Percentiles rank a stretch among this genome's conserved stretches.
Evolutionary conservation across 805 yeast genomes (phyloP).

Genomic region (Komagataella populi): DNA sequence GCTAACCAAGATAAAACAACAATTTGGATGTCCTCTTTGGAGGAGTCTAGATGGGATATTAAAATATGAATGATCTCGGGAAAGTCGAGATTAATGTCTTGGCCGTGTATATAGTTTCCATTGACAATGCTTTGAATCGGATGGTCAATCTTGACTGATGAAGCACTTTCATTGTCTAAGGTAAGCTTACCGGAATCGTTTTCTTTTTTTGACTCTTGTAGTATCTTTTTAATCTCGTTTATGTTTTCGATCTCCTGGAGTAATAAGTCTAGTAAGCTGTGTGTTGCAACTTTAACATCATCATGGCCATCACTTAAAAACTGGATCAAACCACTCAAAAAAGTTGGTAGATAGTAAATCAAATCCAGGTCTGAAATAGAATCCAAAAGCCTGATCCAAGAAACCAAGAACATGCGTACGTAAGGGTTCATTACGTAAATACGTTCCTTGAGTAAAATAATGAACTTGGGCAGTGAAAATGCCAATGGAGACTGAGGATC

Average conservation of each 20-base stretch:
- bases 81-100: constrained; percentile 71
- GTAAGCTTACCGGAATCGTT: constrained; percentile 9
- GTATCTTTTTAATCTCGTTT: constrained; percentile 48
- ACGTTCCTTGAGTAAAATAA: constrained; percentile 83
- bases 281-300: constrained; percentile 81
- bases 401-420: constrained; percentile 80
- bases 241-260: constrained; percentile 71
- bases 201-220: constrained; percentile 16
- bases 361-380: constrained; percentile 87
- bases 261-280: constrained; percentile 58
- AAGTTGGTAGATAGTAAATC: constrained; percentile 77
- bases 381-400: constrained; percentile 88
- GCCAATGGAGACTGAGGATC: constrained; percentile 53
- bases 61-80: constrained; percentile 71
- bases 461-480: constrained; percentile 74
- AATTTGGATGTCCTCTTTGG: constrained; percentile 64
- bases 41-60: constrained; percentile 64
- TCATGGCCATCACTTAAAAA: constrained; percentile 74
- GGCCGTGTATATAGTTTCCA: constrained; percentile 56
- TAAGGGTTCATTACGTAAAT: constrained; percentile 88
- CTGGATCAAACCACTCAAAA: constrained; percentile 69
- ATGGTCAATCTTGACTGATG: constrained; percentile 12
- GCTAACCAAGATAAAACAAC: constrained; percentile 77
- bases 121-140: constrained; percentile 20
- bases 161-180: constrained; percentile 14